phyloP scores from a whole-genome alignment of 441 rosid genomes.

The Raphanus hybrid region DNA sequence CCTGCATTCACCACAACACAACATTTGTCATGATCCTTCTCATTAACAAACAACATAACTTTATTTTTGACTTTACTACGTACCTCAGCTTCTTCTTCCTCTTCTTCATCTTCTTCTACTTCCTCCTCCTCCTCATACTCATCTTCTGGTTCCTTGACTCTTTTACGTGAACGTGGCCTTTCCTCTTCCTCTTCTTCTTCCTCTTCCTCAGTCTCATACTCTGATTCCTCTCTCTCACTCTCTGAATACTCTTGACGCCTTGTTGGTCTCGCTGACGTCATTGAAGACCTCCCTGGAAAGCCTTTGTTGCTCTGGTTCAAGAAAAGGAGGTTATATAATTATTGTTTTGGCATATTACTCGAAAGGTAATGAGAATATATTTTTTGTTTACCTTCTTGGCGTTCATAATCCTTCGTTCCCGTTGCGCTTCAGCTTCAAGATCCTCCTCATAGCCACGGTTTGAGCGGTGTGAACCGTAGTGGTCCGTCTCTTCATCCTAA shows the following conservation, averaged over 20 bases:
- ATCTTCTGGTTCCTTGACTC: conserved; percentile 73
- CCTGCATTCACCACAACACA: conserved; percentile 45
- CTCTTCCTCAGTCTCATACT: conserved; percentile 91
- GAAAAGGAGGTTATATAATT: background rate
- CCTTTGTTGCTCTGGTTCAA: conserved; percentile 70
- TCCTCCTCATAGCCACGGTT: conserved; percentile 88
- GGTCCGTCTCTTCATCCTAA: conserved; percentile 90
- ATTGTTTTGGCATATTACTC: background rate
- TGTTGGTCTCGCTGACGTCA: conserved; percentile 56
- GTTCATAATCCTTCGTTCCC: conserved; percentile 87
- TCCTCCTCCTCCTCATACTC: conserved; percentile 86
- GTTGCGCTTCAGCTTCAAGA: conserved; percentile 86
- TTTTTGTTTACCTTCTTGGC: conserved; percentile 79
- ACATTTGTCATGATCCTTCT: conserved; percentile 8
- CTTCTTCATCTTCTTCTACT: conserved; percentile 65
- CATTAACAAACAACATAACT: background rate
- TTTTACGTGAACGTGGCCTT: conserved; percentile 59
- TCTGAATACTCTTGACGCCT: conserved; percentile 80
- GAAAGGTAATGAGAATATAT: background rate
- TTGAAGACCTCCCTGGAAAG: conserved; percentile 62
- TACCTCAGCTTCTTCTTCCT: conserved; percentile 81
- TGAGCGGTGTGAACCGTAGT: conserved; percentile 78
- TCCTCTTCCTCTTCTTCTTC: conserved; percentile 73
- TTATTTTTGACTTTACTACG: background rate
- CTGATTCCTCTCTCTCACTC: conserved; percentile 95